phyloP scores from a whole-genome alignment of 768 basidiomycete genomes.

The Mycena indigotica region DNA sequence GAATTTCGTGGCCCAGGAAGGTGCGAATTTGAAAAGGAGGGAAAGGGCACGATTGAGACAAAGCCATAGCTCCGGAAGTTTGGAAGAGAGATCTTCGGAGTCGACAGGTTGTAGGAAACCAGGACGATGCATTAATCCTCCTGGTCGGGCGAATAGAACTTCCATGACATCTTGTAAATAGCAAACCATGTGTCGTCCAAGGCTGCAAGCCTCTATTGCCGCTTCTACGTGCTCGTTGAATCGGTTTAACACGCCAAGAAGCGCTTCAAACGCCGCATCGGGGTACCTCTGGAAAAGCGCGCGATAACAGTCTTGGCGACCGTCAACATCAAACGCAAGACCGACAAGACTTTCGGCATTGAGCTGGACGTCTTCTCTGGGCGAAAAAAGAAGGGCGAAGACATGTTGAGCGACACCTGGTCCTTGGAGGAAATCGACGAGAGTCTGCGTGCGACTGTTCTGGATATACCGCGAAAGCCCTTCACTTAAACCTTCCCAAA shows the following conservation, averaged over 20 bases:
- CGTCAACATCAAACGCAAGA: conserved; percentile 87
- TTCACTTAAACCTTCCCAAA: conserved; percentile 65
- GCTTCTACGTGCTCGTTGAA: conserved; percentile 64
- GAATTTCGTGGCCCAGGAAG: conserved; percentile 79
- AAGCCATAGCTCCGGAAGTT: conserved; percentile 76
- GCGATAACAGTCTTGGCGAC: conserved; percentile 84
- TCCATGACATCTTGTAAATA: conserved; percentile 94
- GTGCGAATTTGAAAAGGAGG: conserved; percentile 83
- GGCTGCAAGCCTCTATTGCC: conserved; percentile 82
- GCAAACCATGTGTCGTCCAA: conserved; percentile 89
- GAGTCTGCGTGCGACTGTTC: conserved; percentile 51
- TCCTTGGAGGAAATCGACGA: conserved; percentile 56
- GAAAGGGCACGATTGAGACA: conserved; percentile 79
- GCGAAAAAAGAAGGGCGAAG: conserved; percentile 78
- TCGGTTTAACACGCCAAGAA: conserved; percentile 64
- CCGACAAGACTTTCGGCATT: conserved; percentile 81
- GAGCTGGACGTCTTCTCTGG: conserved; percentile 70
- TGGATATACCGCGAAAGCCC: conserved; percentile 68
- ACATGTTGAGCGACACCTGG: conserved; percentile 61
- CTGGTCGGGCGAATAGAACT: conserved; percentile 72
- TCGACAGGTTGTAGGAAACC: conserved; percentile 51
- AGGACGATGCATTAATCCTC: conserved; percentile 66
- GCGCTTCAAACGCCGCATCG: conserved; percentile 65
- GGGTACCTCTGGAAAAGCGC: conserved; percentile 72
- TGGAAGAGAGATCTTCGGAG: conserved; percentile 48